Percentiles rank a stretch among this genome's conserved stretches.
Conservation (phyloP, 2,329 filamentous ascomycete species). For the Proliferodiscus dingleyae region DNA sequence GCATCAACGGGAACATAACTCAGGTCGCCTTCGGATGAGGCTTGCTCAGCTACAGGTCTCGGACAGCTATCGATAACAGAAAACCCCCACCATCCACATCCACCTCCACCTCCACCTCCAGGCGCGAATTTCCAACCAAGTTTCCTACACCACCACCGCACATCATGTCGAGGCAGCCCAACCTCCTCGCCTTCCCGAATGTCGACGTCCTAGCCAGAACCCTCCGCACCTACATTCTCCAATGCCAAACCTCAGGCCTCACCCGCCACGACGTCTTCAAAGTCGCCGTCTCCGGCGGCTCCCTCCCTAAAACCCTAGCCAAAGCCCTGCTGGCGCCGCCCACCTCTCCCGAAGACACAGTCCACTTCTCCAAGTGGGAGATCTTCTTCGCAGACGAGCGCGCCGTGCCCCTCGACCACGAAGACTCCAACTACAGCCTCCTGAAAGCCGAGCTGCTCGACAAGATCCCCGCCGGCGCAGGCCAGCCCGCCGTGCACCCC, state of each 20-base stretch:
- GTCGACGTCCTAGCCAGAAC: conserved; percentile 66
- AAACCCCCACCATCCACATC: conserved; percentile 6
- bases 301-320: conserved; percentile 81
- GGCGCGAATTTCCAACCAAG: conserved; percentile 1
- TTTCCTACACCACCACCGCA: not conserved
- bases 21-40: too few species aligned
- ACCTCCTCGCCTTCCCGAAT: conserved; percentile 76
- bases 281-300: conserved; percentile 88
- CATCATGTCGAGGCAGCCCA: conserved; percentile 39
- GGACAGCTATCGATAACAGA: conserved; percentile 7
- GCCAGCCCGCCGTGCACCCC: conserved; percentile 66
- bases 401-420: conserved; percentile 83
- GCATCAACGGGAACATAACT: too few species aligned
- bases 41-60: too few species aligned
- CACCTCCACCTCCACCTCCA: not conserved
- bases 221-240: conserved; percentile 77
- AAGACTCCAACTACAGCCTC: conserved; percentile 89
- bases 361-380: conserved; percentile 86
- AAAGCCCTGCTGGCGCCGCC: conserved; percentile 66
- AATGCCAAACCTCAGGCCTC: conserved; percentile 74
- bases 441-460: conserved; percentile 83
- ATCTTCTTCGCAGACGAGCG: conserved; percentile 99
- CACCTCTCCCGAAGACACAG: conserved; percentile 49
- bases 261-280: conserved; percentile 81
- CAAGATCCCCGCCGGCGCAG: conserved; percentile 69